Base-by-base conservation (phyloP, 306 rosid genomes). In the Lupinus albus region DNA sequence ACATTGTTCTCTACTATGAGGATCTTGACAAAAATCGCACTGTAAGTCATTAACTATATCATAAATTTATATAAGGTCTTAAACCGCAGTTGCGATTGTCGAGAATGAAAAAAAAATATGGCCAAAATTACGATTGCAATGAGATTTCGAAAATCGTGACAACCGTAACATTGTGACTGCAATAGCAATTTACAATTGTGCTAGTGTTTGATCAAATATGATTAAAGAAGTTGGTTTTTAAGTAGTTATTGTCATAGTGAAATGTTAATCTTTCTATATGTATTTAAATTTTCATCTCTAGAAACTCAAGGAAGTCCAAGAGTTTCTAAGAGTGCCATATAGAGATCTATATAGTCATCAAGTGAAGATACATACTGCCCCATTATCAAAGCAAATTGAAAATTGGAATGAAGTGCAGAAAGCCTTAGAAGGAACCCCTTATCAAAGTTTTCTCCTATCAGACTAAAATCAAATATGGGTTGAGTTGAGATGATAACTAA, bases 231-330 rank as follows among this genome's bases (percentile, higher is more conserved):
- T 25, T 25, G 28, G 28, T 25, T 25, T 25, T 25, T 25, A 25
- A 4, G 28, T 25, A 25, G 28, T 25, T 25, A 25, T 25, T 25
- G 28, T 25, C 28, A 25, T 25, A 25, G 28, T 25, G 3, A 25
- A 25, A 32, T 69, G 38, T 18, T 48, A 20, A 21, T 13, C 12
- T 41, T 17, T 41, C 41, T 45, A 1, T 6, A 25, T 56, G 12
- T 61, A 15, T 7, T 20, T 51, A 38, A 38, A 68, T 8, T 41
- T 46, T 61, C 15, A 52, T 11, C 0, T 15, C 44, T 84, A 86
- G 88, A 84, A 82, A 64, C 83, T 80, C 3, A 70, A 79, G 14
- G 89, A 84, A 38, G 85, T 86, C 55, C 86, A 86, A 71, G 82
- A 84, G 55, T 82, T 88, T 72, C 78, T 80, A 0, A 38, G 84